phyloP scores from a whole-genome alignment of 1,284 basidiomycete genomes.

The Leccinum fallax region DNA sequence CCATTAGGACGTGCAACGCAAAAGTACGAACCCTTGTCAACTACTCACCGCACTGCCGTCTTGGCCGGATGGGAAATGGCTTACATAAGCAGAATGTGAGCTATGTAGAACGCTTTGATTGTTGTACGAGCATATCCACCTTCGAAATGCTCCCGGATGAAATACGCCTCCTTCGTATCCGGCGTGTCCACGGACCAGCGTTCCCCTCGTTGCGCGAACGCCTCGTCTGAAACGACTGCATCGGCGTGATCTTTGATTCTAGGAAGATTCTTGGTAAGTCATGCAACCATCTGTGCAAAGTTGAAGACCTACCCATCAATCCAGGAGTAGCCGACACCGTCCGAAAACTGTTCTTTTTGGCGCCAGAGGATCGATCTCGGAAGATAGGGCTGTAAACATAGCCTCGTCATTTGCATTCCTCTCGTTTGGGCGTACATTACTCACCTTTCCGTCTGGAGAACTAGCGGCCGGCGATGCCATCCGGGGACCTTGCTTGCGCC shows the following conservation, averaged over 20 bases:
- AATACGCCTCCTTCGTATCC: constrained; percentile 98
- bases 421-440: constrained; percentile 8
- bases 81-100: constrained; percentile 38
- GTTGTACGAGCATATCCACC: constrained; percentile 45
- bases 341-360: constrained; percentile 99
- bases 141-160: constrained; percentile 94
- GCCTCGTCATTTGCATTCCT: constrained; percentile 1
- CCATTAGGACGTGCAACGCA: constrained; percentile 13
- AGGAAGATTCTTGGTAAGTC: background rate
- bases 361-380: constrained; percentile 96
- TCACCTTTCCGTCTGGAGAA: constrained; percentile 79
- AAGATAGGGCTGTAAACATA: constrained; percentile 75
- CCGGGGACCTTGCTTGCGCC: too few relatives aligned
- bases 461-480: too few relatives aligned
- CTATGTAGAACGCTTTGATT: background rate
- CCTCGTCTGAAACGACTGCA: constrained; percentile 76
- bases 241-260: constrained; percentile 93
- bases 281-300: background rate
- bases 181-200: constrained; percentile 86
- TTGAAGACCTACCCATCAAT: constrained; percentile 80
- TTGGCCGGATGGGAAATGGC: constrained; percentile 84
- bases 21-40: constrained; percentile 17
- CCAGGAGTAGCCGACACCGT: constrained; percentile 99
- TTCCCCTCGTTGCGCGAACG: constrained; percentile 73
- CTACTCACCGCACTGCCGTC: constrained; percentile 83